Percentiles rank a stretch among this genome's conserved stretches.
Conservation (phyloP, 192 early-diverging fungal genomes). For the Lunasporangiospora selenospora region DNA sequence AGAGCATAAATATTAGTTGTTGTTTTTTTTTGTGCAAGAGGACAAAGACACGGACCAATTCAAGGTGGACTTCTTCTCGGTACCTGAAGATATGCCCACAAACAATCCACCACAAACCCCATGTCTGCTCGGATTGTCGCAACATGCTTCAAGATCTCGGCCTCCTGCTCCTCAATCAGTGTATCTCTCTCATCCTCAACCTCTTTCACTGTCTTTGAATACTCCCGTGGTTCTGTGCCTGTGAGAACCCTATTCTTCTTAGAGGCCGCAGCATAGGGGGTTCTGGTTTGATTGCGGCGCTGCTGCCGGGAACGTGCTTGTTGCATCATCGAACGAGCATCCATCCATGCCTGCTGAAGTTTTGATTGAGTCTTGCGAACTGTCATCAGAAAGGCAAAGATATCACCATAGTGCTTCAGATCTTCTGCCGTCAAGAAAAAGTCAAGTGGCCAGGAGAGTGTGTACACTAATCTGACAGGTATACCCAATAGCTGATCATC, state of each 20-base stretch:
- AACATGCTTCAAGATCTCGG: slow-evolving; percentile 48
- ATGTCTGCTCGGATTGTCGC: slow-evolving; percentile 64
- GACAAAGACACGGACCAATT: background rate
- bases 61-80: background rate
- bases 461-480: slow-evolving; percentile 60
- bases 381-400: slow-evolving; percentile 68
- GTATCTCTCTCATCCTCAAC: slow-evolving; percentile 12
- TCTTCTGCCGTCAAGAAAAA: slow-evolving; percentile 67
- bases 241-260: too few relatives aligned
- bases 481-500: slow-evolving; percentile 60
- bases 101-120: slow-evolving; percentile 72
- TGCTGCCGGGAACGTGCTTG: slow-evolving; percentile 14
- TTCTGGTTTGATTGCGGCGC: too few relatives aligned
- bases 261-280: too few relatives aligned
- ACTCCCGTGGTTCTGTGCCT: background rate
- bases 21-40: background rate
- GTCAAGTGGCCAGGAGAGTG: slow-evolving; percentile 73
- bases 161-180: slow-evolving; percentile 3
- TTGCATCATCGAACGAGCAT: slow-evolving; percentile 51
- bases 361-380: slow-evolving; percentile 63
- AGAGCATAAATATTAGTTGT: background rate
- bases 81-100: slow-evolving; percentile 81
- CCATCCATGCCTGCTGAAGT: slow-evolving; percentile 51
- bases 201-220: background rate
- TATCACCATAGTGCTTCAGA: slow-evolving; percentile 61